phyloP scores from a whole-genome alignment of 129 eudicot species.

The Flaveria brownii region DNA sequence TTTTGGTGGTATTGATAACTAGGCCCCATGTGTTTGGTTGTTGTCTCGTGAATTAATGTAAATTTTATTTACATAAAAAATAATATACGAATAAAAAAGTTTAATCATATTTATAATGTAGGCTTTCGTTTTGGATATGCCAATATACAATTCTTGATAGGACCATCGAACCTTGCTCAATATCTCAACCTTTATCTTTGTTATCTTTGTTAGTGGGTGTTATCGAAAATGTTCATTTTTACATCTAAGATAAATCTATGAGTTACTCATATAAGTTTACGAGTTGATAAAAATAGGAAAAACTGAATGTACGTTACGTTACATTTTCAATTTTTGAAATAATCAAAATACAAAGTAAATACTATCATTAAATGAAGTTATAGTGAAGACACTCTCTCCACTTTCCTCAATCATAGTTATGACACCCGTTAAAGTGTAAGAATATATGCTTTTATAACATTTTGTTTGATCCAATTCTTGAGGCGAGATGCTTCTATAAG shows the following conservation, averaged over 20 bases:
- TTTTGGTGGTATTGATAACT: neutral
- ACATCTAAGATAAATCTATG: neutral
- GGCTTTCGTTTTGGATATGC: slow-evolving; percentile 28
- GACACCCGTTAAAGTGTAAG: slow-evolving; percentile 15
- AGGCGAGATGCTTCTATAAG: slow-evolving; percentile 5
- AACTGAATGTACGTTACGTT: no score
- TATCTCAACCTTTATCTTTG: slow-evolving; percentile 5
- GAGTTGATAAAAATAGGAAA: neutral
- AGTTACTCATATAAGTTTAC: neutral
- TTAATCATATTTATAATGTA: neutral
- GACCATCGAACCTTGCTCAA: slow-evolving; percentile 9
- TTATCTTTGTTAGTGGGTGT: neutral
- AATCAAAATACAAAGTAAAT: neutral
- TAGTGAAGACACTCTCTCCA: slow-evolving; percentile 9
- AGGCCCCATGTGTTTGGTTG: slow-evolving; percentile 4
- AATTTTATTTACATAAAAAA: neutral
- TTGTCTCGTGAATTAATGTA: neutral
- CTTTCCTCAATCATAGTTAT: slow-evolving; percentile 27
- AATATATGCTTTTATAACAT: slow-evolving; percentile 19
- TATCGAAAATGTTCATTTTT: neutral
- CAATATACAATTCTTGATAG: slow-evolving; percentile 26
- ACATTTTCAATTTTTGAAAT: neutral
- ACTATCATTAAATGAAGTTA: neutral
- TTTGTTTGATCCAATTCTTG: neutral
- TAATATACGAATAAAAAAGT: neutral